phyloP scores from a whole-genome alignment of 768 basidiomycete genomes.

The Candolleomyces eurysporus region DNA sequence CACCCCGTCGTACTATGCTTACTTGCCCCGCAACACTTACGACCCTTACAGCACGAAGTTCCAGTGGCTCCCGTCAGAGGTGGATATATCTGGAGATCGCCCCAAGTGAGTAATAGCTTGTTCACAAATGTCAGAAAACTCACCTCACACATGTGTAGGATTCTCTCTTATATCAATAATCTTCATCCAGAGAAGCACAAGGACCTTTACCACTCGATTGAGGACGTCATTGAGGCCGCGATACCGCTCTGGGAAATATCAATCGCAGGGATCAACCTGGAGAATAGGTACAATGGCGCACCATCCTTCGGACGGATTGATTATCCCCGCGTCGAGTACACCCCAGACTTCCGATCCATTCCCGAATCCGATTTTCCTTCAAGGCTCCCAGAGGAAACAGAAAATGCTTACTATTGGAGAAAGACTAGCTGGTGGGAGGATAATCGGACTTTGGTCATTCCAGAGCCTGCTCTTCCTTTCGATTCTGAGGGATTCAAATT shows the following conservation, averaged over 20 bases:
- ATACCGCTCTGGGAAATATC: constrained; percentile 29
- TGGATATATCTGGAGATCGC: constrained; percentile 13
- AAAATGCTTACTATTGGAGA: too few relatives aligned
- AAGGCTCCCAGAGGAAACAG: too few relatives aligned
- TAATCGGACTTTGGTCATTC: background rate
- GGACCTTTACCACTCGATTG: constrained; percentile 23
- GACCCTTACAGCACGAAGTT: constrained; percentile 6
- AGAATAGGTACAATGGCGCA: background rate
- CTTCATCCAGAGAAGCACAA: constrained; percentile 26
- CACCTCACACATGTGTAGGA: constrained; percentile 8
- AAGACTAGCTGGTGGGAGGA: too few relatives aligned
- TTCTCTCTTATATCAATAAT: constrained; percentile 38
- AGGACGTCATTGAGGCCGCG: constrained; percentile 20
- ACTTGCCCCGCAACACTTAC: too few relatives aligned
- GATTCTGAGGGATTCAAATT: background rate
- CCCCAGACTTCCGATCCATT: too few relatives aligned
- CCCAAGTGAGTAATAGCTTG: constrained; percentile 12
- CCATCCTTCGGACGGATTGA: background rate
- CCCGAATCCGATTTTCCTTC: too few relatives aligned
- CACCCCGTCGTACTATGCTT: background rate
- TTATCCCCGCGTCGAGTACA: background rate
- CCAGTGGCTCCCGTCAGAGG: constrained; percentile 15
- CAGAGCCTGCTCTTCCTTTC: background rate
- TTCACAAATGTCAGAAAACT: background rate
- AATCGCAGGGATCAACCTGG: background rate